Evolutionary conservation across 176 grass and related monocot genomes (phyloP).

Genomic region (sorghum (Sorghum bicolor)): DNA sequence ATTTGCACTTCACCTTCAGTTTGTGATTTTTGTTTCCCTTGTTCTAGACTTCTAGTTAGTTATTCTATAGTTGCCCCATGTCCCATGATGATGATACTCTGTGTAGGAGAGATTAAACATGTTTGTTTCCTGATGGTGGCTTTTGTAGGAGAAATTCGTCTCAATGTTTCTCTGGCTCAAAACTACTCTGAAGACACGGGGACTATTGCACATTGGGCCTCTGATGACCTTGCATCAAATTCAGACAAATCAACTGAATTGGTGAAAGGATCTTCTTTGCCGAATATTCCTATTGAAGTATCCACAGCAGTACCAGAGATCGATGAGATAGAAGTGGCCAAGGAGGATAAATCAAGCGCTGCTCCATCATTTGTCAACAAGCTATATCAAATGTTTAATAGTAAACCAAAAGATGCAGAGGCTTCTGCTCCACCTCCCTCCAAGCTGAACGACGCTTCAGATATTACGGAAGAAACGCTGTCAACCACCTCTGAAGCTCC

Average conservation of each 20-base stretch:
- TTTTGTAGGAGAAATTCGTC: conserved; percentile 71
- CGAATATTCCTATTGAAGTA: conserved; percentile 39
- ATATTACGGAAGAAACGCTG: conserved; percentile 17
- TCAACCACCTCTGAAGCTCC: conserved; percentile 25
- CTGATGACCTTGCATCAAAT: conserved; percentile 67
- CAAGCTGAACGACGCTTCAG: conserved; percentile 20
- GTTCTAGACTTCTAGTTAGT: not conserved
- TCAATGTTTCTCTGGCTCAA: conserved; percentile 58
- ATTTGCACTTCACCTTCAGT: not conserved
- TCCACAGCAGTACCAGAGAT: not conserved
- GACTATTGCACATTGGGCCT: conserved; percentile 25
- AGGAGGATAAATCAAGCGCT: conserved; percentile 47
- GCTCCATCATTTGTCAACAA: conserved; percentile 51
- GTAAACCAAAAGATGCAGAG: conserved; percentile 48
- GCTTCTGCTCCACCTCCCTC: conserved; percentile 16
- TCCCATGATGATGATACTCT: not conserved
- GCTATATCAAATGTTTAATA: conserved; percentile 56
- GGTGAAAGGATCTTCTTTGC: conserved; percentile 44
- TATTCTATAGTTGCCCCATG: not conserved
- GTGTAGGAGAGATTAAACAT: not conserved
- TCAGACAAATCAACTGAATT: conserved; percentile 86
- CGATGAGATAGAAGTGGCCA: conserved; percentile 40
- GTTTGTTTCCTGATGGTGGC: not conserved
- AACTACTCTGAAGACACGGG: conserved; percentile 50
- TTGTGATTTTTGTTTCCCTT: not conserved